Percentiles rank a stretch among this genome's conserved stretches.
These are phyloP conservation scores for Dryadomyces sulphureus DNA, from an alignment of 2,329 filamentous ascomycete species.

Conservation along the genomic window DNA sequence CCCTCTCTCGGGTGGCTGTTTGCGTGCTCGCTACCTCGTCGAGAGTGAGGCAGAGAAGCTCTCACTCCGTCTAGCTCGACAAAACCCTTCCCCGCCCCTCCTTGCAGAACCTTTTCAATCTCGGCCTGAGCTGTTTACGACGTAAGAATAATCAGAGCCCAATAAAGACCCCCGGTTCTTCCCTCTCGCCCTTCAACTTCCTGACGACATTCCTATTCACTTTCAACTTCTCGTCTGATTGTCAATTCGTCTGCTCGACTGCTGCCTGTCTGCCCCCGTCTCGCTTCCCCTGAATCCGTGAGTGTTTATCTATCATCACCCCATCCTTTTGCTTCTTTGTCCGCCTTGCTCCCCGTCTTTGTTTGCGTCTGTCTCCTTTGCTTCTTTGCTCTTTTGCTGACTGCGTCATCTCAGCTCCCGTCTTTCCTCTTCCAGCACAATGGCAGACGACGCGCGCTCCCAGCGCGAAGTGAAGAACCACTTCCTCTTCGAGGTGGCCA, in stretches of 20 bases:
- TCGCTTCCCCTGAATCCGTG: not conserved
- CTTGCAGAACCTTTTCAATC: not conserved
- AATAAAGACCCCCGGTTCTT: not conserved
- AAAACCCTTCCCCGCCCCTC: not conserved
- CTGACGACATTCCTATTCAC: not conserved
- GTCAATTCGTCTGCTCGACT: not conserved
- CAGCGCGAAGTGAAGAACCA: conserved; percentile 78
- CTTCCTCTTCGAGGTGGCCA: conserved; percentile 90
- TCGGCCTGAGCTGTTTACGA: not conserved
- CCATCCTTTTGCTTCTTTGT: not conserved
- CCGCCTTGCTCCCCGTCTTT: not conserved
- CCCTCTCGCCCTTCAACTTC: not conserved
- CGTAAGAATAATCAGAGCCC: not conserved
- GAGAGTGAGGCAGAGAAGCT: not conserved
- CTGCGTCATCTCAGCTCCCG: conserved; percentile 2
- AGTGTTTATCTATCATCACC: not conserved
- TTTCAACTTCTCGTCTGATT: not conserved
- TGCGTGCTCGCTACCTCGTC: not conserved
- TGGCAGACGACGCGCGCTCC: conserved; percentile 26
- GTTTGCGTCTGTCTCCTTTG: not conserved
- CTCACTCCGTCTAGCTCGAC: not conserved
- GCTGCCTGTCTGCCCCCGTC: not conserved
- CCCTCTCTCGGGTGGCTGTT: not conserved
- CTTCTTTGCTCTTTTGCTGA: not conserved
- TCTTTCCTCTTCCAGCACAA: conserved; percentile 4